Base-by-base conservation (phyloP, 179 eudicot genomes). In the Beta macrorhiza region DNA sequence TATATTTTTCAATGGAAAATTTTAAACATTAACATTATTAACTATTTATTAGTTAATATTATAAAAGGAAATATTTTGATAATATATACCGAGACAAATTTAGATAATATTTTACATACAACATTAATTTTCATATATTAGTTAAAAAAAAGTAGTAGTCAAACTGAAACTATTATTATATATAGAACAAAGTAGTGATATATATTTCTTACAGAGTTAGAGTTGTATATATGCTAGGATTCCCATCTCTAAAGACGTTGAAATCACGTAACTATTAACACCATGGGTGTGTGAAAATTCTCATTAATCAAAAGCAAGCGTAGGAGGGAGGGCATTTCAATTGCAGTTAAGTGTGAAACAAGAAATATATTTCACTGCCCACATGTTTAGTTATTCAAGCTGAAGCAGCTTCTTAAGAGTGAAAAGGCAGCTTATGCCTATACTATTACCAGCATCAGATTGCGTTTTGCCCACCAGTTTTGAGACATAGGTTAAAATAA, bases 391-490 rank as follows among this genome's bases (percentile, higher is more conserved):
- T 42, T 51, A 64, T 82, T 78, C 78, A 72, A 72, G 73, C 17
- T 47, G 45, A 78, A 78, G 85, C 71, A 74, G 61, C 11, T 79
- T 22, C 2, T 15, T 45, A 44, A 51, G 85, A 79, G 83, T 80
- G 70, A 51, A 67, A 83, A 80, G 32, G 74, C 80, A 83, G 76
- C 70, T 45, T 69, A 76, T 83, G 86, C 64, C 59, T 7, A 15
- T 22, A 70, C 45, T 76, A 58, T 83, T 70, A 80, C 83, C 78
- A 42, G 62, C 86, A 83, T 45, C 12, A 83, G 51, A 32, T 80
- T 84, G 83, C 78, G 76, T 80, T 76, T 63, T 77, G 83, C 85
- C 83, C 22, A 73, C 82, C 77, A 61, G 22, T 76, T 57, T 76
- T 76, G 75, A 67, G 81, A 80, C 83, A 81, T 61, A 13, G 65